phyloP scores from a whole-genome alignment of 164 flowering plant genomes.

The Nelumbo lutea region DNA sequence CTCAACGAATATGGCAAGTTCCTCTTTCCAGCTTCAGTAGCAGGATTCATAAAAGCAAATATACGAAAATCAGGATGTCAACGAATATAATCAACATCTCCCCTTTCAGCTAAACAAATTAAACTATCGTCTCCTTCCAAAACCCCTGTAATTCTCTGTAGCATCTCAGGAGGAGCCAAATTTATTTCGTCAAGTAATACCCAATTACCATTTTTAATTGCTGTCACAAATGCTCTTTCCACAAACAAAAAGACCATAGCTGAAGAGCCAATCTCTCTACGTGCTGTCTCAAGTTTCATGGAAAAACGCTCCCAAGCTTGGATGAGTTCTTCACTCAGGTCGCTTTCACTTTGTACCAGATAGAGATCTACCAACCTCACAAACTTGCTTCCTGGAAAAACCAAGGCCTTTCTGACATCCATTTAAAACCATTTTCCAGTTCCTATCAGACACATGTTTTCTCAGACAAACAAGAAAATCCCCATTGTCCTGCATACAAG shows the following conservation, averaged over 20 bases:
- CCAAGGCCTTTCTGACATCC: constrained; percentile 37
- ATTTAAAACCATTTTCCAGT: too few species aligned
- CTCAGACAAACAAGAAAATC: too few species aligned
- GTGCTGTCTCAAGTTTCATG: constrained; percentile 43
- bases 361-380: constrained; percentile 27
- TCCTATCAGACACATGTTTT: too few species aligned
- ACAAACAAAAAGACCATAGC: constrained; percentile 85
- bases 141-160: constrained; percentile 87
- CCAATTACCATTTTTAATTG: constrained; percentile 88
- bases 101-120: constrained; percentile 88
- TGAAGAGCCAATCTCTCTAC: constrained; percentile 46
- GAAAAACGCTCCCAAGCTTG: constrained; percentile 60
- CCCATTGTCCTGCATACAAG: constrained; percentile 33
- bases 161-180: constrained; percentile 94
- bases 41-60: constrained; percentile 99
- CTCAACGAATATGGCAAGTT: constrained; percentile 70
- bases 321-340: constrained; percentile 31
- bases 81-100: constrained; percentile 56
- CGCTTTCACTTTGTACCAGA: constrained; percentile 65
- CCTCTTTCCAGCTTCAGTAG: constrained; percentile 96
- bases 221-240: constrained; percentile 87
- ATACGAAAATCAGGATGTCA: constrained; percentile 85
- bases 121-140: constrained; percentile 81
- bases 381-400: constrained; percentile 16
- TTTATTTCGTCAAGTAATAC: constrained; percentile 96